Evolutionary conservation across 108 stramenopile genomes (phyloP), one percentile per base, ranked within the genome.

Genomic region (Skeletonema tropicum): DNA sequence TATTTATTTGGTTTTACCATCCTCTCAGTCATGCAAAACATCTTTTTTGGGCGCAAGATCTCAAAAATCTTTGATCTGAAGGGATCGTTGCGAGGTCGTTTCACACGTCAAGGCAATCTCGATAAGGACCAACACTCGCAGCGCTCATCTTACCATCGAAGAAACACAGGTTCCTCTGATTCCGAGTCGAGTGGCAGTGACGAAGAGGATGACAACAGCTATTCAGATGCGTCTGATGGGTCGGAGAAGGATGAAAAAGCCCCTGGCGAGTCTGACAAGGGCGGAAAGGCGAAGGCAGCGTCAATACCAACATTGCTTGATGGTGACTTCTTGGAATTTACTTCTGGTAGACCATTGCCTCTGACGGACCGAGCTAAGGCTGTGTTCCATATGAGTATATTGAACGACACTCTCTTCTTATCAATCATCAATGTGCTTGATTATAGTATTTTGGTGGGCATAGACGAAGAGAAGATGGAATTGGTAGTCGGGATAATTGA

Each of bases 401-500:
- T 94, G 66, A 98, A 98, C 83, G 97, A 99, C 76, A 97, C 97
- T 9, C 72, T 96, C 17, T 99, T 99, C 72, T 79, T 99, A 33
- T 95, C 93, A 29, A 96, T 97, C 61, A 94, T 97, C 41, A 99
- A 98, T 73, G 94, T 99, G 31, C 73, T 99, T 52, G 98, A 99
- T 82, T 99, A 99, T 70, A 97, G 96, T 48, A 99, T 99, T 77
- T 73, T 99, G 39, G 97, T 99, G 15, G 97, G 97, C 9, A 88
- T 98, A 23, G 97, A 98, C 74, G 96, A 97, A 64, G 96, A 96
- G 31, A 86, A 83, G 36, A 91, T 87, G 84, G 94, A 98, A 64
- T 86, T 98, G 25, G 97, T 97, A 23, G 97, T 99, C 26, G 98
- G 98, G 6, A 99, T 99, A 58, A 99, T 99, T 73, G 98, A 99